Percentiles rank a stretch among this genome's conserved stretches.
These are phyloP conservation scores for Kodamaea leandrae DNA, from an alignment of 805 yeast species.

Conservation along the genomic window DNA sequence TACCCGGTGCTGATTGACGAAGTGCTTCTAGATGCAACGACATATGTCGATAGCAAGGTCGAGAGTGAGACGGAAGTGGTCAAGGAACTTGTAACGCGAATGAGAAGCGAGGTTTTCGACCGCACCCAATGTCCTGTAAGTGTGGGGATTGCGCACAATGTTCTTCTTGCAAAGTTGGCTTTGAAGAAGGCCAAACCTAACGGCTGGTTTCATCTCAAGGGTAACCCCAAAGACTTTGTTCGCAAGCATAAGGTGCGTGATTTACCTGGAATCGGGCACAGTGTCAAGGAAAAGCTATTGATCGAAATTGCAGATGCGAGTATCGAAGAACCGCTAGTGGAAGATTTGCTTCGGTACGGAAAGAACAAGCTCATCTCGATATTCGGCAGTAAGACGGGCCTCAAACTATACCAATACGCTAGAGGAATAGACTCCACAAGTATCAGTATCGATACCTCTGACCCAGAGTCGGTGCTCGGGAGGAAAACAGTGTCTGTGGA, in stretches of 20 bases:
- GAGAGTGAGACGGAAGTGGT: conserved; percentile 13
- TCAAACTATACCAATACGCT: conserved; percentile 55
- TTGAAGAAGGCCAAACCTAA: conserved; percentile 76
- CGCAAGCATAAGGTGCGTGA: conserved; percentile 33
- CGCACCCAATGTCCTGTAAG: conserved; percentile 68
- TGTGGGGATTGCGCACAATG: conserved; percentile 73
- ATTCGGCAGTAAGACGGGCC: conserved; percentile 72
- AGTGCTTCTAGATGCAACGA: conserved; percentile 68
- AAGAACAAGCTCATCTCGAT: conserved; percentile 37
- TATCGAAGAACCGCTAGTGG: conserved; percentile 27
- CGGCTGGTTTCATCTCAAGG: conserved; percentile 48
- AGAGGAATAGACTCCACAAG: conserved; percentile 67
- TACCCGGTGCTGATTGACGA: conserved; percentile 92
- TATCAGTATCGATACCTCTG: conserved; percentile 50
- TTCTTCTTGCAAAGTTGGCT: conserved; percentile 74
- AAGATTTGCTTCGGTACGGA: conserved; percentile 36
- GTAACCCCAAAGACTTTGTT: conserved; percentile 31
- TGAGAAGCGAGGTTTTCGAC: conserved; percentile 41
- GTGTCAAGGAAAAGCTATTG: conserved; percentile 47
- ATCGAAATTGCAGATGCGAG: conserved; percentile 22
- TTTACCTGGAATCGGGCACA: conserved; percentile 64
- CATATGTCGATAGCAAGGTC: conserved; percentile 16
- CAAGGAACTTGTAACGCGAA: conserved; percentile 25
- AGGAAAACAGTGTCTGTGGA: conserved; percentile 84
- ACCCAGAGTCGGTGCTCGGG: conserved; percentile 44